Evolutionary conservation across 768 basidiomycete genomes (phyloP), one percentile per base, ranked within the genome.

Genomic region (Hysterangium stoloniferum): DNA sequence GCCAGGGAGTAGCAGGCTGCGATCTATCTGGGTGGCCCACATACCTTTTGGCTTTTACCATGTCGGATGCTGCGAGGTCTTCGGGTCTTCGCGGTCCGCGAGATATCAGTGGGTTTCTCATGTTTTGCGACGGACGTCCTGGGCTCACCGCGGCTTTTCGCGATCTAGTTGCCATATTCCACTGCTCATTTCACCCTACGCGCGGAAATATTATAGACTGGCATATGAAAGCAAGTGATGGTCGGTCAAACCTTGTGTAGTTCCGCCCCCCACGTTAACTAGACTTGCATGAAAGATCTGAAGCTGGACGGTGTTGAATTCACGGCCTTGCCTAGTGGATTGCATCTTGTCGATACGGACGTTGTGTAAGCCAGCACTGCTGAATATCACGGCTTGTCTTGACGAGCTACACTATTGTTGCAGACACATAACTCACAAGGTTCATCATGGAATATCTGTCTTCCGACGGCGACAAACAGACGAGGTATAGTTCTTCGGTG

Each of bases 141-240:
- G n/a, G n/a, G n/a, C n/a, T n/a, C n/a, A n/a, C n/a, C n/a, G n/a
- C 44, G 9, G 5, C 11, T 13, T 25, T 20, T 40, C 33, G 2
- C 15, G 20, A 36, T 35, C 41, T 57, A 89, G 87, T 86, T 60
- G 84, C 86, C 9, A 83, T 89, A 62, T 90, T 89, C 55, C 86
- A 90, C 65, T 74, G 82, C 15, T 86, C 86, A 5, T 91, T 91
- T 59, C 88, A 91, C 66, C 84, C 86, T 1, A 91, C 86, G 19
- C 75, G 78, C 56, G 88, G 88, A 12, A 89, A 88, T 62, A 62
- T 81, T 12, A 70, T 90, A 12, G 87, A 90, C 64, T 91, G 89
- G 88, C 79, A 74, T 37, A 61, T 84, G 27, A 86, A 80, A 59
- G 78, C 80, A 7, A 79, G 71, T 61, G 76, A 86, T 53, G 84